Evolutionary conservation across 257 asterid species (phyloP).

Genomic region (Plantago ovata): DNA sequence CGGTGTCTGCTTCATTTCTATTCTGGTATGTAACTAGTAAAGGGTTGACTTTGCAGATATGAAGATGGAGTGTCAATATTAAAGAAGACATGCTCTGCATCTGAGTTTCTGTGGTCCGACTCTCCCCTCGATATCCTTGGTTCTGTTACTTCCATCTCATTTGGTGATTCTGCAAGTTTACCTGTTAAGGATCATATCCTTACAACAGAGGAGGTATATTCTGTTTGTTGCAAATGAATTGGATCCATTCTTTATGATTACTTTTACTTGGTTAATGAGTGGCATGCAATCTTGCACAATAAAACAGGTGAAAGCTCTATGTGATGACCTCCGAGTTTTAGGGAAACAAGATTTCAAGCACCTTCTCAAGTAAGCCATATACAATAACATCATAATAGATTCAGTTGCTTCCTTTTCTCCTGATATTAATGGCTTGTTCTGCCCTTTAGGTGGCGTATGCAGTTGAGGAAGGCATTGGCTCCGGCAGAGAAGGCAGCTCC

Average conservation of each 20-base stretch:
- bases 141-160: conserved; percentile 67
- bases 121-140: conserved; percentile 78
- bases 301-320: conserved; percentile 69
- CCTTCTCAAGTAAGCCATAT: conserved; percentile 61
- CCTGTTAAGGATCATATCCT: conserved; percentile 55
- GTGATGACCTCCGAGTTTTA: conserved; percentile 79
- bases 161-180: conserved; percentile 55
- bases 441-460: conserved; percentile 73
- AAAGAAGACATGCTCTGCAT: conserved; percentile 71
- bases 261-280: conserved; percentile 3
- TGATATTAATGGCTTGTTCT: conserved; percentile 8
- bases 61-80: conserved; percentile 83
- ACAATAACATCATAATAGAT: background rate
- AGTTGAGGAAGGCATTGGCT: conserved; percentile 73
- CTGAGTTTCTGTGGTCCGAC: conserved; percentile 72
- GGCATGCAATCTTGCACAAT: conserved; percentile 14
- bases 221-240: background rate
- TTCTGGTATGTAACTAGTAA: conserved; percentile 8
- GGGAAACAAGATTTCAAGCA: conserved; percentile 93
- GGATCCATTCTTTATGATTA: background rate
- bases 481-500: conserved; percentile 49
- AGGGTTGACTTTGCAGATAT: conserved; percentile 40
- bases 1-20: background rate
- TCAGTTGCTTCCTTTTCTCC: background rate
- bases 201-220: conserved; percentile 78